Percentiles rank a stretch among this genome's conserved stretches.
Conservation (phyloP, 768 basidiomycete species). For the Mycena chlorophos region DNA sequence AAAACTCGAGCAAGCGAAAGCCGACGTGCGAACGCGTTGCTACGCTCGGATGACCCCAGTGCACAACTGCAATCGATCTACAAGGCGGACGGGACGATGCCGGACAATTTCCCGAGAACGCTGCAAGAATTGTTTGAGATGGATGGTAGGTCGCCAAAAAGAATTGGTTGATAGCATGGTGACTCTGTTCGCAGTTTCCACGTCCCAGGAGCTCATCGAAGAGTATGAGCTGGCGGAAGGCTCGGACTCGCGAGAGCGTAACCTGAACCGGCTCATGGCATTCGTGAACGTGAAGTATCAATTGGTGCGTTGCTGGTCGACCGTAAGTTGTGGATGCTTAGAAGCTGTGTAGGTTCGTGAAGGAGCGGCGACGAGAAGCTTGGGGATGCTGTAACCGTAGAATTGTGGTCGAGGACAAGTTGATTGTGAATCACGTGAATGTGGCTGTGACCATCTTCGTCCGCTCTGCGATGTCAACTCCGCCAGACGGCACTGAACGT, state of each 20-base stretch:
- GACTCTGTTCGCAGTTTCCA: slow-evolving; percentile 16
- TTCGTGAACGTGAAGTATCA: slow-evolving; percentile 37
- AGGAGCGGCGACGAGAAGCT: neutral
- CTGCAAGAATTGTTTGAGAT: slow-evolving; percentile 51
- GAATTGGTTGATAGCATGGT: neutral
- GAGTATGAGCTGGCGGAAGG: slow-evolving; percentile 33
- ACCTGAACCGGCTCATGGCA: slow-evolving; percentile 39
- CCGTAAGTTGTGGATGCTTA: neutral
- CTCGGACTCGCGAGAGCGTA: slow-evolving; percentile 33
- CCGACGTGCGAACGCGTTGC: slow-evolving; percentile 50
- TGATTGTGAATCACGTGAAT: no score
- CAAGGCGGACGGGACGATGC: slow-evolving; percentile 48
- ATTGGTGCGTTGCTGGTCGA: slow-evolving; percentile 30
- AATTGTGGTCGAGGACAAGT: no score
- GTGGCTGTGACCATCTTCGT: no score
- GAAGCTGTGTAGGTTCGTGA: slow-evolving; percentile 1
- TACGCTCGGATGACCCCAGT: slow-evolving; percentile 43
- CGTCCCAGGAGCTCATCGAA: slow-evolving; percentile 28
- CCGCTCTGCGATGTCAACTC: no score
- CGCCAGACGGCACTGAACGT: no score
- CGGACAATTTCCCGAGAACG: slow-evolving; percentile 51
- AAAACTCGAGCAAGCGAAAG: no score
- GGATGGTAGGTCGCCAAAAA: slow-evolving; percentile 42
- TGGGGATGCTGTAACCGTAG: slow-evolving; percentile 1
- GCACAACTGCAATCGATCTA: slow-evolving; percentile 48